Conservation (phyloP, 495 filamentous ascomycete genomes). For the Tuber indicum region DNA sequence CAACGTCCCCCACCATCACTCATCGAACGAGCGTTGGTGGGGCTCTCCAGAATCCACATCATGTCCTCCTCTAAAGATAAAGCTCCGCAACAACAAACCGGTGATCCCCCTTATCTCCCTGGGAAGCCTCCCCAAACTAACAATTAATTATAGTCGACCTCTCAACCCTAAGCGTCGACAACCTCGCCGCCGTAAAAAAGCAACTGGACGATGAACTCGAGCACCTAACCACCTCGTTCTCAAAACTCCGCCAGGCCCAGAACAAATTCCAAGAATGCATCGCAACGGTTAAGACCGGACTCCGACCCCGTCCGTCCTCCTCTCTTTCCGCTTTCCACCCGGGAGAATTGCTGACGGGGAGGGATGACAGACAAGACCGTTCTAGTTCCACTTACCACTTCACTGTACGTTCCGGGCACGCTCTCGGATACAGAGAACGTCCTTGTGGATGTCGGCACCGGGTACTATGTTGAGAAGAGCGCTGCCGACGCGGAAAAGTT, state of each 20-base stretch:
- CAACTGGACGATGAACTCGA: slow-evolving; percentile 92
- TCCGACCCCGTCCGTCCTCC: slow-evolving; percentile 27
- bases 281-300: slow-evolving; percentile 58
- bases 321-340: neutral
- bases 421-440: slow-evolving; percentile 72
- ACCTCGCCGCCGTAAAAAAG: slow-evolving; percentile 63
- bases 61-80: neutral
- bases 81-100: neutral
- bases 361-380: slow-evolving; percentile 56
- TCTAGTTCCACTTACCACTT: slow-evolving; percentile 84
- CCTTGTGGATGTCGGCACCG: slow-evolving; percentile 91
- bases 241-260: slow-evolving; percentile 81
- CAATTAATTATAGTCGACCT: slow-evolving; percentile 53
- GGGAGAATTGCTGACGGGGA: slow-evolving; percentile 5
- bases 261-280: slow-evolving; percentile 88
- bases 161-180: slow-evolving; percentile 50
- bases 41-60: neutral
- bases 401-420: slow-evolving; percentile 82
- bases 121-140: neutral
- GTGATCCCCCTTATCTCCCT: neutral
- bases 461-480: slow-evolving; percentile 93
- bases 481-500: slow-evolving; percentile 72
- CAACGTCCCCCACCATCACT: neutral
- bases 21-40: neutral
- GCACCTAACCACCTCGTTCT: slow-evolving; percentile 81